Percentiles rank a stretch among this genome's conserved stretches.
Conservation (phyloP, 306 rosid genomes). For the Casuarina equisetifolia region DNA sequence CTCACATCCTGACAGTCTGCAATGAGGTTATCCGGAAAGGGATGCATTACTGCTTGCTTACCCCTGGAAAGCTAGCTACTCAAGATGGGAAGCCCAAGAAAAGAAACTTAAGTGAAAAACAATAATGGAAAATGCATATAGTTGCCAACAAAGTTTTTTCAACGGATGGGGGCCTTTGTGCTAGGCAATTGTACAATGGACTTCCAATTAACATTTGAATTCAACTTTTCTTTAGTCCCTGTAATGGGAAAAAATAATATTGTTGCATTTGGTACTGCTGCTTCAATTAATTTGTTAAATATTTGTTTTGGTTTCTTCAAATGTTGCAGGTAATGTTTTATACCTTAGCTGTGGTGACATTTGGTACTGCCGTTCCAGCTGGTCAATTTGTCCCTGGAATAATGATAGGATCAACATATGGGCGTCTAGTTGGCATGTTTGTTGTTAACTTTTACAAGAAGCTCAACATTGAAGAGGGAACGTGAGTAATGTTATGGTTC, state of each 20-base stretch:
- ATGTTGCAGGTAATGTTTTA: constrained; percentile 88
- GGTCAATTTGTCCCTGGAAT: constrained; percentile 99
- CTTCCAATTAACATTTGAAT: constrained; percentile 1
- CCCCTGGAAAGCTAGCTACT: neutral
- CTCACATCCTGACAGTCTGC: neutral
- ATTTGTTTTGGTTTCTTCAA: constrained; percentile 24
- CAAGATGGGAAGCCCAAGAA: neutral
- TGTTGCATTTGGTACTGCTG: neutral
- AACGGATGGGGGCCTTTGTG: neutral
- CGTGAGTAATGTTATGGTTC: constrained; percentile 56
- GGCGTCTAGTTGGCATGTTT: constrained; percentile 94
- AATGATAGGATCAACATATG: constrained; percentile 96
- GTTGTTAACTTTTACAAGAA: constrained; percentile 84
- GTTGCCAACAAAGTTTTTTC: neutral
- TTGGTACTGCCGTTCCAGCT: constrained; percentile 96
- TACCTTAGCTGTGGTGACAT: constrained; percentile 85
- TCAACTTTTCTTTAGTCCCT: neutral
- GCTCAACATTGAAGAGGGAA: constrained; percentile 97
- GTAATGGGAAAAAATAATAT: neutral
- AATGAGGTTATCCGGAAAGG: neutral
- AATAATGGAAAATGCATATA: neutral
- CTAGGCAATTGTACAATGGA: neutral
- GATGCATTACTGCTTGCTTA: neutral
- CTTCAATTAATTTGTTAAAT: constrained; percentile 17
- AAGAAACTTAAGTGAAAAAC: neutral